Percentiles rank a stretch among this genome's conserved stretches.
phyloP scores from a whole-genome alignment of 1,139 yeast genomes.

The Kazachstania sp. region DNA sequence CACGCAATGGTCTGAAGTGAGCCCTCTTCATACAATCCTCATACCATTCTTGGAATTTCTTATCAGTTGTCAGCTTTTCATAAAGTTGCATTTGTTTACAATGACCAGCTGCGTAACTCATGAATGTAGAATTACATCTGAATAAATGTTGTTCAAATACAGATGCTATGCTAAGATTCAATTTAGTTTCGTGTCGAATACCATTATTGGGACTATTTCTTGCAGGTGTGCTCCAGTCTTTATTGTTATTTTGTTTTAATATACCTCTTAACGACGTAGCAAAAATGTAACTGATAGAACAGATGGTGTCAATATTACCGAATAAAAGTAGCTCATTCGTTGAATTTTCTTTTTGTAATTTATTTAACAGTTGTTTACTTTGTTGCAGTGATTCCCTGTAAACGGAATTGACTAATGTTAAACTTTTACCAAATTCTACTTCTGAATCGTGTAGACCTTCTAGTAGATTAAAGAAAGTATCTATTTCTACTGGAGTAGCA shows the following conservation, averaged over 20 bases:
- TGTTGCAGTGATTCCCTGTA: constrained; percentile 26
- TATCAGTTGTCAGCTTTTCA: constrained; percentile 13
- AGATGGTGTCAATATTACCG: constrained; percentile 33
- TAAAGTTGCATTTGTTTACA: constrained; percentile 22
- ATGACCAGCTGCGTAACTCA: constrained; percentile 22
- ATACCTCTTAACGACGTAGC: constrained; percentile 16
- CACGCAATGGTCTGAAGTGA: constrained; percentile 15
- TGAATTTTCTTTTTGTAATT: constrained; percentile 15
- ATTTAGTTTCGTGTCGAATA: background rate
- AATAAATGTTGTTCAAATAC: constrained; percentile 22
- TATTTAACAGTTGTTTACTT: constrained; percentile 18
- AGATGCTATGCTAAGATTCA: constrained; percentile 17
- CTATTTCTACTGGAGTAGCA: background rate
- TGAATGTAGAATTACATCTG: constrained; percentile 31
- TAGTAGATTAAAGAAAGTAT: constrained; percentile 18
- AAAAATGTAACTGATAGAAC: constrained; percentile 29
- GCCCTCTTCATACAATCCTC: constrained; percentile 19
- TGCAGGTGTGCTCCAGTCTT: background rate
- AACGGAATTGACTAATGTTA: constrained; percentile 18
- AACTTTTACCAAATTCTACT: constrained; percentile 14
- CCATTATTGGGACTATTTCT: too few species aligned
- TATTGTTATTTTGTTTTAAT: constrained; percentile 3
- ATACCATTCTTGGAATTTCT: constrained; percentile 22
- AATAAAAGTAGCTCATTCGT: constrained; percentile 31
- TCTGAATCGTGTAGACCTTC: constrained; percentile 27